Evolutionary conservation across 306 rosid genomes (phyloP).

Genomic region (Elaeagnus macrophylla): DNA sequence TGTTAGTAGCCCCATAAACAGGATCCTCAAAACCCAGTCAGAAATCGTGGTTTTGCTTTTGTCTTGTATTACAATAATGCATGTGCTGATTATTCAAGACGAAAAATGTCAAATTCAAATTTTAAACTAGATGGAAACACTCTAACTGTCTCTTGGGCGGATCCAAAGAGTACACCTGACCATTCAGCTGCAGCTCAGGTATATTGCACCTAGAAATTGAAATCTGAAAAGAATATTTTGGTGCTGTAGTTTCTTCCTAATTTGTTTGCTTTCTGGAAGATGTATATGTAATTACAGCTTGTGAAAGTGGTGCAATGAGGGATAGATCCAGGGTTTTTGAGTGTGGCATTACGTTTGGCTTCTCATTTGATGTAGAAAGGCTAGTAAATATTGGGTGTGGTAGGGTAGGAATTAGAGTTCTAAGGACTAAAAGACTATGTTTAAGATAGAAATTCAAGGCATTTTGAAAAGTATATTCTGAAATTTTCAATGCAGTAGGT

Average conservation of each 20-base stretch:
- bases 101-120: slow-evolving; percentile 57
- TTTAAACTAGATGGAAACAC: slow-evolving; percentile 80
- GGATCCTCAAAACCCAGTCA: slow-evolving; percentile 78
- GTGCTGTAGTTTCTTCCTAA: too few relatives aligned
- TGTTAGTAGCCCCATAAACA: slow-evolving; percentile 21
- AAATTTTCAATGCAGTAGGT: too few relatives aligned
- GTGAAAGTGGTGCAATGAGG: too few relatives aligned
- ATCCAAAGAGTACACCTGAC: slow-evolving; percentile 78
- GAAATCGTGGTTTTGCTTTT: slow-evolving; percentile 97
- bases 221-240: too few relatives aligned
- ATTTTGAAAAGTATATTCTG: not conserved
- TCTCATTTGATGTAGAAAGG: not conserved
- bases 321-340: too few relatives aligned
- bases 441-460: not conserved
- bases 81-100: slow-evolving; percentile 96
- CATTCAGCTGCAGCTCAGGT: slow-evolving; percentile 82
- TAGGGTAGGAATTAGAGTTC: not conserved
- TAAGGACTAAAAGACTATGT: not conserved
- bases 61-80: slow-evolving; percentile 94
- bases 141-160: slow-evolving; percentile 96
- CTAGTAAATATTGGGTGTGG: not conserved
- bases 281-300: too few relatives aligned
- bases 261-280: too few relatives aligned
- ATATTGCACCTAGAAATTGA: not conserved
- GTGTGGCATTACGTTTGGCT: too few relatives aligned